phyloP scores from a whole-genome alignment of 768 basidiomycete species.

The Mycena sanguinolenta region DNA sequence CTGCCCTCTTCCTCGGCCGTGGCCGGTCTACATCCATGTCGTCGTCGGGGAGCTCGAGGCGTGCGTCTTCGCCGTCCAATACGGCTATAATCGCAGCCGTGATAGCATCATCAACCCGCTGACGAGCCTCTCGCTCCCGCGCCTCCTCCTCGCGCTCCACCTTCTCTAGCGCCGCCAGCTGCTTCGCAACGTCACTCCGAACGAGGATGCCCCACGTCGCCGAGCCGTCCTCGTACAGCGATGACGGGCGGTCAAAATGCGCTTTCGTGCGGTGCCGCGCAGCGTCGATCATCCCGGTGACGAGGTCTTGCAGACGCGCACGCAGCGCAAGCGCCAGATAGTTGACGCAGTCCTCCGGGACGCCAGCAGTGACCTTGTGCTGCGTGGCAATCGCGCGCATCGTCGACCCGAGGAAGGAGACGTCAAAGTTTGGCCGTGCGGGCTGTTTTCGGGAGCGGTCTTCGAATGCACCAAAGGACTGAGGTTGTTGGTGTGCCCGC shows the following conservation, averaged over 20 bases:
- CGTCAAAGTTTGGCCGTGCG: conserved; percentile 75
- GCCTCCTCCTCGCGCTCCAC: conserved; percentile 88
- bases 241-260: conserved; percentile 74
- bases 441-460: conserved; percentile 88
- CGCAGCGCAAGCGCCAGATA: conserved; percentile 87
- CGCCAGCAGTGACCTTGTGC: conserved; percentile 67
- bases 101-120: conserved; percentile 75
- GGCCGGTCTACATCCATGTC: conserved; percentile 69
- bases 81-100: conserved; percentile 76
- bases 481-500: conserved; percentile 71
- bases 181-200: conserved; percentile 81
- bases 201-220: conserved; percentile 89
- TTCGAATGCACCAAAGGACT: conserved; percentile 70
- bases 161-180: conserved; percentile 80
- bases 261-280: conserved; percentile 77
- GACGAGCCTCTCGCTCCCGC: conserved; percentile 77
- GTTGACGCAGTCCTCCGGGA: conserved; percentile 81
- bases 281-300: conserved; percentile 77
- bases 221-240: conserved; percentile 73
- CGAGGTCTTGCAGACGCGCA: conserved; percentile 77
- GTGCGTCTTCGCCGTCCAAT: conserved; percentile 53
- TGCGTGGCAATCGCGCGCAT: conserved; percentile 77
- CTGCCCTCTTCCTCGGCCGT: conserved; percentile 86
- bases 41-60: conserved; percentile 43
- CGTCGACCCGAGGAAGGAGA: conserved; percentile 71